Percentiles rank a stretch among this genome's conserved stretches.
Conservation (phyloP, 176 grass and related monocot species). For the Oryza officinalis region DNA sequence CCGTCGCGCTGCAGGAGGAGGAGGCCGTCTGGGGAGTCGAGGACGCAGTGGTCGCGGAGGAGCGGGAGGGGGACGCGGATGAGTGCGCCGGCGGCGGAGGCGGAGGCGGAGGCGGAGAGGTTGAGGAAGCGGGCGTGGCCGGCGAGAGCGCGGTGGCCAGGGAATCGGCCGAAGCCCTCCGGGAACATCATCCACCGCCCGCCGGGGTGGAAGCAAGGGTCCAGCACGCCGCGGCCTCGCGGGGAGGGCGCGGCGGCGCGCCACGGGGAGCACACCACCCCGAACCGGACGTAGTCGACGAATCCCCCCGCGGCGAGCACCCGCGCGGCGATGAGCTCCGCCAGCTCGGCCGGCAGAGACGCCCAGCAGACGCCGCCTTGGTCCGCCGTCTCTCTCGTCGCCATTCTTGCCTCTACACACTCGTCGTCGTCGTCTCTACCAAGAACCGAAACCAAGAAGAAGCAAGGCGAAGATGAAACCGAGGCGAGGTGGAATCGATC, state of each 20-base stretch:
- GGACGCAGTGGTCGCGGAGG: slow-evolving; percentile 21
- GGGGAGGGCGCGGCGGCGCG: too few relatives aligned
- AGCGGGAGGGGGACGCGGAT: too few relatives aligned
- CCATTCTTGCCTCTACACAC: too few relatives aligned
- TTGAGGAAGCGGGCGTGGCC: slow-evolving; percentile 21
- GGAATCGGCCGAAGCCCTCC: slow-evolving; percentile 21
- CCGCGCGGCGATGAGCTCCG: not conserved
- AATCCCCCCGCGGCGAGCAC: not conserved
- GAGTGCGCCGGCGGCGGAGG: not conserved
- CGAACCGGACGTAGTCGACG: slow-evolving; percentile 13
- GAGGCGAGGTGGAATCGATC: too few relatives aligned
- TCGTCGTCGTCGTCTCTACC: too few relatives aligned
- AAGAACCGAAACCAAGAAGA: too few relatives aligned
- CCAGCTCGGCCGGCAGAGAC: not conserved
- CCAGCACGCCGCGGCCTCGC: too few relatives aligned
- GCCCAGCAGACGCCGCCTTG: slow-evolving; percentile 5
- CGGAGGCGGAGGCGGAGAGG: not conserved
- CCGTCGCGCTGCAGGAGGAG: slow-evolving; percentile 28
- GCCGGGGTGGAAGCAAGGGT: too few relatives aligned
- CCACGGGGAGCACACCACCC: too few relatives aligned
- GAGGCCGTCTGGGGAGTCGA: slow-evolving; percentile 30
- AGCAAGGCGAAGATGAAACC: too few relatives aligned
- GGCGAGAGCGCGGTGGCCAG: not conserved
- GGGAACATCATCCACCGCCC: not conserved
- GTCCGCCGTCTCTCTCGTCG: too few relatives aligned